A percentile compares a stretch with the other conserved stretches of the same genome.
Conservation (phyloP, 331 rosid genomes). For the Pyracantha coccinea region DNA sequence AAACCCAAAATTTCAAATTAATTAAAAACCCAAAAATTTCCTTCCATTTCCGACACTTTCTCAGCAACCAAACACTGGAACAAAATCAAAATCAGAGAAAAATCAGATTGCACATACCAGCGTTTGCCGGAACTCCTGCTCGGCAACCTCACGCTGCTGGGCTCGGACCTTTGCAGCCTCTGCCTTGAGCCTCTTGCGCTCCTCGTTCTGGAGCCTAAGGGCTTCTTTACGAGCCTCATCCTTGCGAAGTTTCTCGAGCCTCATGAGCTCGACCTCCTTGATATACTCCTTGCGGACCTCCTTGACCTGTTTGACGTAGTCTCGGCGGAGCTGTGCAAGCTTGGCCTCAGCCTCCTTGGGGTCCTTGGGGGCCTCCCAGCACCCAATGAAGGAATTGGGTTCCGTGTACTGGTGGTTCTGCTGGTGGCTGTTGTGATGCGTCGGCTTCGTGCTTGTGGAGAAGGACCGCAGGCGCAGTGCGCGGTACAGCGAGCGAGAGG, state of each 20-base stretch:
- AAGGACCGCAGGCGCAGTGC: not conserved
- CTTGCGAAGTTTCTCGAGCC: conserved; percentile 59
- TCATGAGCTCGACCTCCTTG: conserved; percentile 57
- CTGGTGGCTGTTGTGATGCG: not conserved
- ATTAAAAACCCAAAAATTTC: not conserved
- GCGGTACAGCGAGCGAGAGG: not conserved
- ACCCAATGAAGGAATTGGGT: not conserved
- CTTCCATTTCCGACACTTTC: not conserved
- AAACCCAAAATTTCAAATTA: not conserved
- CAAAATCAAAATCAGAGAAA: not conserved
- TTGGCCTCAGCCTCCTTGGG: conserved; percentile 70
- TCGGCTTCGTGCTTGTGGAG: not conserved
- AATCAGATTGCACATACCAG: conserved; percentile 36
- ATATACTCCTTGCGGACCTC: conserved; percentile 65
- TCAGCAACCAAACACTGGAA: not conserved
- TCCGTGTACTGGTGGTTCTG: not conserved
- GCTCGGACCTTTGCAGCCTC: conserved; percentile 72
- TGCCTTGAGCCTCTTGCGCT: conserved; percentile 67
- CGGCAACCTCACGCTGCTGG: conserved; percentile 51
- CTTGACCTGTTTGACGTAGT: conserved; percentile 75
- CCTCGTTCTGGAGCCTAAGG: conserved; percentile 63
- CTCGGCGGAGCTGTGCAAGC: conserved; percentile 60
- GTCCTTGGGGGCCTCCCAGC: conserved; percentile 12
- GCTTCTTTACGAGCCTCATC: conserved; percentile 66
- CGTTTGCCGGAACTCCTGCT: conserved; percentile 62